Evolutionary conservation across 108 stramenopile genomes (phyloP).

Genomic region (Fistulifera pelliculosa): DNA sequence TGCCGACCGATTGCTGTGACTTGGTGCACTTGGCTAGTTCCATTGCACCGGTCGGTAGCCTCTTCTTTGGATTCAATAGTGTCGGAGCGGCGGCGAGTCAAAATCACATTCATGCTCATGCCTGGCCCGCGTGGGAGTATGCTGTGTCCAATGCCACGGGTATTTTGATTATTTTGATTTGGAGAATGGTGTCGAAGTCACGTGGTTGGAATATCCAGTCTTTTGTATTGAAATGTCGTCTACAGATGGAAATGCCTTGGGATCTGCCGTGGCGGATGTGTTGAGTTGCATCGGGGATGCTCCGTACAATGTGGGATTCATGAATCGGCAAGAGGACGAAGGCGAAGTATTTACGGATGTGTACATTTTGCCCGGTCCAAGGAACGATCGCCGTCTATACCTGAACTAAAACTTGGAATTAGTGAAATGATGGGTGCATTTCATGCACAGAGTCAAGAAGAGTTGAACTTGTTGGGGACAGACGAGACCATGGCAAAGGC

Average conservation of each 20-base stretch:
- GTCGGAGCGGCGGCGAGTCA: conserved; percentile 54
- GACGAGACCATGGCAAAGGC: too few species aligned
- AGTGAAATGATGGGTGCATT: conserved; percentile 55
- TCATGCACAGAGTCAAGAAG: conserved; percentile 34
- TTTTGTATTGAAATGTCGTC: conserved; percentile 44
- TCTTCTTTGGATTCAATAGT: conserved; percentile 37
- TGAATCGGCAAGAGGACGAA: conserved; percentile 23
- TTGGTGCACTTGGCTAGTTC: conserved; percentile 32
- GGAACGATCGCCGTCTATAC: conserved; percentile 21
- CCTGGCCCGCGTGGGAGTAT: conserved; percentile 22
- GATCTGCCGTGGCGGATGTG: conserved; percentile 5
- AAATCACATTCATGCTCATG: conserved; percentile 57
- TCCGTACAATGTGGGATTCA: conserved; percentile 29
- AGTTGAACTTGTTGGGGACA: conserved; percentile 12
- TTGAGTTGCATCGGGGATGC: conserved; percentile 28
- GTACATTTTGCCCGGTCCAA: conserved; percentile 44
- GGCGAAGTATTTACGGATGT: conserved; percentile 12
- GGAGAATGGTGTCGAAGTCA: conserved; percentile 14
- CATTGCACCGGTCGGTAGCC: conserved; percentile 27
- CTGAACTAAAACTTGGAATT: conserved; percentile 23
- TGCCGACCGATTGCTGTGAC: conserved; percentile 29
- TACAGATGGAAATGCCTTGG: background rate
- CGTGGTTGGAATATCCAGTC: conserved; percentile 43
- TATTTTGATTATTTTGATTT: too few species aligned
- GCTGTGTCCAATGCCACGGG: conserved; percentile 14